phyloP scores from a whole-genome alignment of 1,284 basidiomycete species.

The Leccinum cinnamomeum region DNA sequence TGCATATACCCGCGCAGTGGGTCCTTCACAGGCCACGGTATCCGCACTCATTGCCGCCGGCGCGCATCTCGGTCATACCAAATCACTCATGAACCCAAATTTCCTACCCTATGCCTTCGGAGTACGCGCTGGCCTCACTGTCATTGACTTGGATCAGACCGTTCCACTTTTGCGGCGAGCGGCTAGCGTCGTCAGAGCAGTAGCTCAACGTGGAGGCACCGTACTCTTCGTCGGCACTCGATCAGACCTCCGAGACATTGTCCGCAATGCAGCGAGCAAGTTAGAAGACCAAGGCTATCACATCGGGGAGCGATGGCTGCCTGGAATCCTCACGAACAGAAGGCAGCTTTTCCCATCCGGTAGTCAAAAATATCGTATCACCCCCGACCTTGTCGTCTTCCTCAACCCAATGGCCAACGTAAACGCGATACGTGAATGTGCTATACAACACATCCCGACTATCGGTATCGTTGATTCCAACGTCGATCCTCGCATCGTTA shows the following conservation, averaged over 20 bases:
- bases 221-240: constrained; percentile 92
- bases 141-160: constrained; percentile 96
- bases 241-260: constrained; percentile 71
- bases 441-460: constrained; percentile 81
- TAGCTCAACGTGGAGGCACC: constrained; percentile 81
- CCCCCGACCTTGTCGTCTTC: constrained; percentile 87
- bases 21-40: constrained; percentile 69
- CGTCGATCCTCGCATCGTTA: constrained; percentile 93
- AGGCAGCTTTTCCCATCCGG: constrained; percentile 73
- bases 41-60: constrained; percentile 91
- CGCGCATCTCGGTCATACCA: constrained; percentile 91
- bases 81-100: constrained; percentile 80
- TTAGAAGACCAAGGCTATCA: constrained; percentile 79
- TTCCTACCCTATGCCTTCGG: constrained; percentile 96
- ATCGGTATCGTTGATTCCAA: constrained; percentile 94
- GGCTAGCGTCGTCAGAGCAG: constrained; percentile 81
- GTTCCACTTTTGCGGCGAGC: constrained; percentile 90
- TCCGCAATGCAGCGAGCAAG: constrained; percentile 80
- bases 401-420: constrained; percentile 87
- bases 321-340: constrained; percentile 92
- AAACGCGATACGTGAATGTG: constrained; percentile 84
- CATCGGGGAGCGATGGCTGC: constrained; percentile 88
- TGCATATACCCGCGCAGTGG: constrained; percentile 62
- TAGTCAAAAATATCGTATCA: constrained; percentile 59
- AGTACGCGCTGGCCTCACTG: constrained; percentile 83